Evolutionary conservation across 176 grass and related monocot genomes (phyloP), one percentile per base, ranked within the genome.

Genomic region (Melocanna baccifera): DNA sequence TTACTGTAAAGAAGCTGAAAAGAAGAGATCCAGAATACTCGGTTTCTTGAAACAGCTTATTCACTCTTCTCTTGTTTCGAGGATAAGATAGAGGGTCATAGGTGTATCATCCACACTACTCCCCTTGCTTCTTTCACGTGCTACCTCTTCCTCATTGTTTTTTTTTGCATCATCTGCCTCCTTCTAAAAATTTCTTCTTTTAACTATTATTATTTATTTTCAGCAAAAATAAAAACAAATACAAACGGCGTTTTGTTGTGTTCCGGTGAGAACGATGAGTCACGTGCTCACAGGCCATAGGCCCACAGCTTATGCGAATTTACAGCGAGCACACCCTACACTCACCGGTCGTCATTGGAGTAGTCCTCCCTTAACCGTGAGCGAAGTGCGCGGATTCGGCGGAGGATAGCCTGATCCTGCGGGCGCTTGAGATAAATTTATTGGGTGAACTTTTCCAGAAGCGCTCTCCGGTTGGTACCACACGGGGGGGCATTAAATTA

Each of bases 401-500:
- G 46, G 43, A 48, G 32, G 32, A 56, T 28, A 28, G 42, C 74
- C 9, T 15, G 3, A 45, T 43, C 12, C 13, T 26, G 29, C 7
- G 7, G 3, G 5, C 6, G 51, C 7, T 37, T 19, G 23, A 57
- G 19, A n/a, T 58, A 16, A 6, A 34, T 52, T 29, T n/a, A 43
- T 12, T 43, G 22, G 56, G 14, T 29, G 40, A 19, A 1, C 0
- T 30, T 10, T 66, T 66, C 67, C 67, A 64, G 46, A 62, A 83
- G 23, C 12, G 23, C 36, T 63, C 36, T 71, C 19, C 59, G 45
- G 37, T 56, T 47, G 18, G 63, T 59, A 77, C 51, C 69, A 70
- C 67, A 84, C 36, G 25, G 40, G 25, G 40, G 32, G 11, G 56
- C 45, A 65, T 62, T 89, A 68, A 80, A 81, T 69, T 80, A 62